These are phyloP conservation scores for Coemansia sp. DNA, from an alignment of 192 early-diverging fungal genomes.

Conservation along the genomic window DNA sequence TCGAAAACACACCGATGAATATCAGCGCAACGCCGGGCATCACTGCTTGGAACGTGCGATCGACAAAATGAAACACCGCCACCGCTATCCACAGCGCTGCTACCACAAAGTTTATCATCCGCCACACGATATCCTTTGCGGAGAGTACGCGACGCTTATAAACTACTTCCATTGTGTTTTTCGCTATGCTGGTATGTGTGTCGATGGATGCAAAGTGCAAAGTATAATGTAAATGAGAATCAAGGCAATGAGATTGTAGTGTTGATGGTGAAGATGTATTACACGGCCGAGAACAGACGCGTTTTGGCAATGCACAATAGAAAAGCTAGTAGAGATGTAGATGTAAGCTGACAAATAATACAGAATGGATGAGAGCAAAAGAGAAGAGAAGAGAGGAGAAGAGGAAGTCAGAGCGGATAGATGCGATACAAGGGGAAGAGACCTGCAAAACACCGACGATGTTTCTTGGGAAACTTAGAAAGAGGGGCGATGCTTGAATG, in stretches of 20 bases:
- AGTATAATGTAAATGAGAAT: no score
- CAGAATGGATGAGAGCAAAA: slow-evolving; percentile 3
- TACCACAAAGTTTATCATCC: slow-evolving; percentile 41
- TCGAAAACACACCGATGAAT: slow-evolving; percentile 33
- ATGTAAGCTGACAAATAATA: slow-evolving; percentile 1
- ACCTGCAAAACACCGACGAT: no score
- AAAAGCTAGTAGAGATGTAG: neutral
- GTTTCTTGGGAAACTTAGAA: no score
- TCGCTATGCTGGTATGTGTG: neutral
- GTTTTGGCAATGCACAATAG: slow-evolving; percentile 1
- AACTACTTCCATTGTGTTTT: slow-evolving; percentile 8
- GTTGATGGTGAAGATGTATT: neutral
- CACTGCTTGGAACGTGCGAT: slow-evolving; percentile 36
- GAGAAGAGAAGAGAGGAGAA: neutral
- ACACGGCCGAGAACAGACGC: neutral
- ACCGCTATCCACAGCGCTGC: slow-evolving; percentile 48
- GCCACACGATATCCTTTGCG: slow-evolving; percentile 35
- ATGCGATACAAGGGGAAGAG: no score
- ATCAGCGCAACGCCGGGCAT: slow-evolving; percentile 45
- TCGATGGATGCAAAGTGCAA: neutral
- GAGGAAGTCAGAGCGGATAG: neutral
- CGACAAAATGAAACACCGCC: slow-evolving; percentile 41
- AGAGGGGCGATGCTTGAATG: no score
- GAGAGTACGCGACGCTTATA: neutral
- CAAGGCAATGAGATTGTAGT: no score